phyloP scores from a whole-genome alignment of 2,329 filamentous ascomycete genomes.

The Aspergillus latus region DNA sequence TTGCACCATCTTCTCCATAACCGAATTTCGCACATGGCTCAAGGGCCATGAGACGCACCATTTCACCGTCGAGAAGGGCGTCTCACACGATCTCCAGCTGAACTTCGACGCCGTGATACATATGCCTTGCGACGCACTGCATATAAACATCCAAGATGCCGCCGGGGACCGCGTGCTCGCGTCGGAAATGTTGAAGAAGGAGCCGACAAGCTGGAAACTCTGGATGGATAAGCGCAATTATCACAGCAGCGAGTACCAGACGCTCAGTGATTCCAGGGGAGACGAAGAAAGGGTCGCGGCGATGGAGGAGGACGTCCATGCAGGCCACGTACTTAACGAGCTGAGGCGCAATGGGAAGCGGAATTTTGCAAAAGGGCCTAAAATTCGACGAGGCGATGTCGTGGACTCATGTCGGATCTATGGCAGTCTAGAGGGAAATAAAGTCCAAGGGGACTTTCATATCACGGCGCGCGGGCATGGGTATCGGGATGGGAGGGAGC shows the following conservation, averaged over 20 bases:
- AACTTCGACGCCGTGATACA: conserved; percentile 90
- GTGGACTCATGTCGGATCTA: conserved; percentile 83
- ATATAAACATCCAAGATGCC: conserved; percentile 96
- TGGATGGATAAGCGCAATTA: conserved; percentile 72
- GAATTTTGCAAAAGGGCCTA: conserved; percentile 72
- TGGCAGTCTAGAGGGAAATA: conserved; percentile 87
- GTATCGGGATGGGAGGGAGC: conserved; percentile 76
- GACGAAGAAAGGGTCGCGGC: conserved; percentile 52
- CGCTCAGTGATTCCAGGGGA: conserved; percentile 56
- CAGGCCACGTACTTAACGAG: conserved; percentile 82
- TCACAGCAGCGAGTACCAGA: conserved; percentile 56
- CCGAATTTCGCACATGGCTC: conserved; percentile 81
- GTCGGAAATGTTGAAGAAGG: conserved; percentile 68
- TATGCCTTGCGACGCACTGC: conserved; percentile 85
- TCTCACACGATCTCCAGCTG: conserved; percentile 84
- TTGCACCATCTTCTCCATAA: conserved; percentile 72
- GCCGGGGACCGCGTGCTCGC: conserved; percentile 89
- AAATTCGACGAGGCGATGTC: conserved; percentile 54
- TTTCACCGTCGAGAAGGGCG: conserved; percentile 89
- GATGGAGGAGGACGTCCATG: conserved; percentile 72
- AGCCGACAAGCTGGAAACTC: conserved; percentile 75
- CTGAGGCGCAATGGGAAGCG: conserved; percentile 65
- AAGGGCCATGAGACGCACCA: conserved; percentile 79
- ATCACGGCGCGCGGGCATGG: conserved; percentile 94
- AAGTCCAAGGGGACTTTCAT: conserved; percentile 97